A percentile compares a stretch with the other conserved stretches of the same genome.
These are phyloP conservation scores for Vairimorpha necatrix DNA, from an alignment of 371 early-diverging fungal species.

Conservation along the genomic window DNA sequence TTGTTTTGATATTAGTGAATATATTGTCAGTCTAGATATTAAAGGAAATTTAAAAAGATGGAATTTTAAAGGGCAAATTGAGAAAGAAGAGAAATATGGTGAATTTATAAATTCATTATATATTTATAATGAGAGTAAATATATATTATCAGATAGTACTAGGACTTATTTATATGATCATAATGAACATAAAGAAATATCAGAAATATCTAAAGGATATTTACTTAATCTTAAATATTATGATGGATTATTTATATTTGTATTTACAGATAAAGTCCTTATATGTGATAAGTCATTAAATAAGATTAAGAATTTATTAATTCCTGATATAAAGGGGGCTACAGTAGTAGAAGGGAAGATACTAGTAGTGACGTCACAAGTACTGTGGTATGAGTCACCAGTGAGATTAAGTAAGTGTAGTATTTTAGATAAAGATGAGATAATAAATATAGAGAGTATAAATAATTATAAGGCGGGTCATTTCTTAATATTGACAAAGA, in stretches of 20 bases:
- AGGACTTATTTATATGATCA: slow-evolving; percentile 41
- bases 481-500: neutral
- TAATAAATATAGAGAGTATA: neutral
- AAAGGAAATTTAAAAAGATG: slow-evolving; percentile 31
- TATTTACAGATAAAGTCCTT: slow-evolving; percentile 20
- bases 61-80: slow-evolving; percentile 28
- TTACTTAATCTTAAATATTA: neutral
- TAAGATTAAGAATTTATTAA: slow-evolving; percentile 13
- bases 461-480: slow-evolving; percentile 1
- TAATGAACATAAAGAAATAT: slow-evolving; percentile 29
- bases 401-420: slow-evolving; percentile 1
- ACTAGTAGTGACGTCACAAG: neutral
- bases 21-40: slow-evolving; percentile 30
- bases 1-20: slow-evolving; percentile 38
- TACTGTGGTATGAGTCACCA: slow-evolving; percentile 2
- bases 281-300: slow-evolving; percentile 22
- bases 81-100: slow-evolving; percentile 10
- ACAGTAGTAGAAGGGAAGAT: neutral
- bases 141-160: slow-evolving; percentile 30
- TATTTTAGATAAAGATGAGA: slow-evolving; percentile 1
- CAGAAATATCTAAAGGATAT: slow-evolving; percentile 35
- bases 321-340: slow-evolving; percentile 3
- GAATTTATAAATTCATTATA: slow-evolving; percentile 26
- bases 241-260: slow-evolving; percentile 16
- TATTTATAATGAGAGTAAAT: slow-evolving; percentile 20